Conservation (phyloP, 2,329 filamentous ascomycete genomes). For the Calonectria fujianensis region DNA sequence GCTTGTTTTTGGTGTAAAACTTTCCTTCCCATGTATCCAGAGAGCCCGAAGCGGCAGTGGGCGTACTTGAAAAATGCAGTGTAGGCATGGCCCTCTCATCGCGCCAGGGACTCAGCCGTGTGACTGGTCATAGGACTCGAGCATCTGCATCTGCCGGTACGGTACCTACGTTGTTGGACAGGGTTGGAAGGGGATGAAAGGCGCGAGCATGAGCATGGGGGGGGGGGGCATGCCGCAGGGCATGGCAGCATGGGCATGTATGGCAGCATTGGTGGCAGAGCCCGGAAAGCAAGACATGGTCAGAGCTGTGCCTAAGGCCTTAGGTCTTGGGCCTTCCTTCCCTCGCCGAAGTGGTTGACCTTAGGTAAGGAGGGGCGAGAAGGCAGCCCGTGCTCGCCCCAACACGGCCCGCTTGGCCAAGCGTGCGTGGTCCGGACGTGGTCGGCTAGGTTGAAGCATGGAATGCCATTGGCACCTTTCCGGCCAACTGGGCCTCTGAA, state of each 20-base stretch:
- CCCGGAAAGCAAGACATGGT: constrained; percentile 14
- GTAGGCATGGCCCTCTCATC: not conserved
- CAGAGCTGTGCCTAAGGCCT: constrained; percentile 18
- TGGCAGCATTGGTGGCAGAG: constrained; percentile 2
- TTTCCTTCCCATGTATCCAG: constrained; percentile 13
- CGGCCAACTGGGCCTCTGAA: constrained; percentile 17
- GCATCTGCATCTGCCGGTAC: constrained; percentile 40
- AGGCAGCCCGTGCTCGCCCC: constrained; percentile 23
- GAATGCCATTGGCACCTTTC: constrained; percentile 29
- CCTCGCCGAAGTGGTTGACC: not conserved
- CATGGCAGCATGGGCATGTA: not conserved
- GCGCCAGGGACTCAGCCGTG: constrained; percentile 3
- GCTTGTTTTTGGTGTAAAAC: constrained; percentile 23
- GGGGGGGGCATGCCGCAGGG: not conserved
- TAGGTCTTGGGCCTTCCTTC: not conserved
- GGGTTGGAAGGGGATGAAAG: constrained; percentile 20
- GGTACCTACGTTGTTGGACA: constrained; percentile 11
- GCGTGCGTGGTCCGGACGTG: constrained; percentile 22
- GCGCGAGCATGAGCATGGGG: constrained; percentile 10
- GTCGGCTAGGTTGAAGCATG: constrained; percentile 23
- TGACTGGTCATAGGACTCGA: constrained; percentile 44
- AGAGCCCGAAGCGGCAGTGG: constrained; percentile 13
- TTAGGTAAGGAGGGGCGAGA: constrained; percentile 15
- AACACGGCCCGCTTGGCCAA: constrained; percentile 32
- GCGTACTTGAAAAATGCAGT: not conserved